A percentile compares a stretch with the other conserved stretches of the same genome.
Conservation (phyloP, 805 yeast genomes). For the Cyberlindnera mississippiensis region DNA sequence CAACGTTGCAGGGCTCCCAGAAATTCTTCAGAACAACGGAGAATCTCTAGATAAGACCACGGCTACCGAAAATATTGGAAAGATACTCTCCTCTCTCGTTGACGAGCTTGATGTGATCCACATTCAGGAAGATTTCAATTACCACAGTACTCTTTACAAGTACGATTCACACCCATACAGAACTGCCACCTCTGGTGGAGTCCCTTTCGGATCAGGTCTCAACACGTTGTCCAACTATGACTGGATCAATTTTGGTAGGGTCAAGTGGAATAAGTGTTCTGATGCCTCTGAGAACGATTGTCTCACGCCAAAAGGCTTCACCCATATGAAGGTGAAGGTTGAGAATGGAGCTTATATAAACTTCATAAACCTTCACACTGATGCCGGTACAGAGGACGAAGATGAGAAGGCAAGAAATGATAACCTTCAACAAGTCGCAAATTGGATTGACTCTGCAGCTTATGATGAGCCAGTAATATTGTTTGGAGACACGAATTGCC, state of each 20-base stretch:
- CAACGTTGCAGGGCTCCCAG: slow-evolving; percentile 13
- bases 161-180: slow-evolving; percentile 10
- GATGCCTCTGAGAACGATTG: slow-evolving; percentile 11
- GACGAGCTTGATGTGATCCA: slow-evolving; percentile 7
- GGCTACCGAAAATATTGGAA: slow-evolving; percentile 8
- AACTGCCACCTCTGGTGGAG: slow-evolving; percentile 13
- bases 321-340: slow-evolving; percentile 5
- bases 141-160: slow-evolving; percentile 9
- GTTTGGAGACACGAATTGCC: slow-evolving; percentile 12
- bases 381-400: slow-evolving; percentile 11
- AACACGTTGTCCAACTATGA: slow-evolving; percentile 12
- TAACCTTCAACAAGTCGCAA: slow-evolving; percentile 10
- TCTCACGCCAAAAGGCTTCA: slow-evolving; percentile 14
- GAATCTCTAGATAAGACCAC: slow-evolving; percentile 8
- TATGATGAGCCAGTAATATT: slow-evolving; percentile 9
- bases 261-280: slow-evolving; percentile 11
- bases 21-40: slow-evolving; percentile 8
- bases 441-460: slow-evolving; percentile 8
- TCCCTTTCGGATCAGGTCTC: slow-evolving; percentile 9
- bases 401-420: slow-evolving; percentile 9
- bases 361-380: slow-evolving; percentile 11
- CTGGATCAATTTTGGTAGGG: slow-evolving; percentile 8
- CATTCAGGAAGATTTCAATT: slow-evolving; percentile 14
- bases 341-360: slow-evolving; percentile 9
- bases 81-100: slow-evolving; percentile 1